Base-by-base conservation (phyloP, 495 filamentous ascomycete genomes). In the Penicillium chermesinum region DNA sequence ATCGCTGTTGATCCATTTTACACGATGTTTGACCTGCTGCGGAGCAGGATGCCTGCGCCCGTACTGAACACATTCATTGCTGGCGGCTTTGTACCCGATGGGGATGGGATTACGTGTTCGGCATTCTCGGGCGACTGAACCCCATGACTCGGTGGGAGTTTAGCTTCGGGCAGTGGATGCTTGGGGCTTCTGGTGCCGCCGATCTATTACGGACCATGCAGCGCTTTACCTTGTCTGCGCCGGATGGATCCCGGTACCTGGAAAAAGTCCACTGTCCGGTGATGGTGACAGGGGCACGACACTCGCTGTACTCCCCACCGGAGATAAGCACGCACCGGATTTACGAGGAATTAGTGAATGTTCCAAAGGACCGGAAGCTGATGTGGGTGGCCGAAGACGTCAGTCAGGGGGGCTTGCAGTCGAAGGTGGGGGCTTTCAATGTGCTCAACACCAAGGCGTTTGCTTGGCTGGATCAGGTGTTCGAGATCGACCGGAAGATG, bases 1-100 rank as follows among this genome's bases (percentile, higher is more conserved):
- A 53, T 78, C 0, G 19, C 58, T 7, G 43, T 70, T 8, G 76
- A 80, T 44, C 38, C 48, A 2, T 62, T 75, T 42, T 74, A 72
- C 56, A 40, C 48, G 52, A 17, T 80, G 38, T 68, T 17, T 27
- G 62, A 62, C 17, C 44, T 75, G 7, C 62, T 52, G 1, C 50
- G n/a, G 5, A 44, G 20, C 0, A 55, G 59, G 1, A 54, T 74
- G 44, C 57, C 71, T 2, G n/a, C 16, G n/a, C 44, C n/a, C 0
- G 62, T 68, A 36, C 18, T 70, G 37, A 48, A 41, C 2, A 19
- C 32, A 10, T 12, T 19, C 7, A 9, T 6, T 69, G 65, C n/a
- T 71, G 61, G 52, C 49, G n/a, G n/a, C n/a, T n/a, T n/a, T n/a
- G n/a, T 72, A 2, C 32, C 17, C 6, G 64, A 65, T 44, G 59